Conservation (phyloP, 75 land plant genomes). For the Selaginella tamariscina region DNA sequence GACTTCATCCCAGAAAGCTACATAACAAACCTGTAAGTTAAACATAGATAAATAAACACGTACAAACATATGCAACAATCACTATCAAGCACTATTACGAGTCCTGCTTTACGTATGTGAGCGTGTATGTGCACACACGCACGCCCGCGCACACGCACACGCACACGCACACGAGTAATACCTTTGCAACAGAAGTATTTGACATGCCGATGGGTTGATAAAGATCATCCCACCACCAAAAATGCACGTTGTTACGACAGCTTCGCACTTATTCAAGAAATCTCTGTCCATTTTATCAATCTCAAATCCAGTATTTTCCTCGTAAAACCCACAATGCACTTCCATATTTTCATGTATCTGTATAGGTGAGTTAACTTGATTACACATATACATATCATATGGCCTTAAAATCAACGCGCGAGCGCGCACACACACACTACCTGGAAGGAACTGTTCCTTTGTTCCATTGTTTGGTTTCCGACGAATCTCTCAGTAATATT, state of each 20-base stretch:
- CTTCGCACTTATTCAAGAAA: neutral
- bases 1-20: conserved; percentile 18
- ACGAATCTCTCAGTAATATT: neutral
- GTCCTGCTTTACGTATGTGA: neutral
- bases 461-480: neutral
- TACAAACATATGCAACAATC: neutral
- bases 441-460: neutral
- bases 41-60: neutral
- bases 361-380: neutral
- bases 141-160: neutral
- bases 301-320: neutral
- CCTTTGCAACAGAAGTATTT: conserved; percentile 10
- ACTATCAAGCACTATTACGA: neutral
- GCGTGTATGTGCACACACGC: neutral
- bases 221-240: conserved; percentile 9
- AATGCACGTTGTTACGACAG: conserved; percentile 5
- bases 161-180: neutral
- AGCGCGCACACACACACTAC: no score
- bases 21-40: neutral
- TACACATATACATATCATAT: neutral
- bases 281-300: neutral
- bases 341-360: neutral
- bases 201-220: conserved; percentile 3
- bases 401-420: no score
- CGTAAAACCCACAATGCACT: conserved; percentile 8